Evolutionary conservation across 164 flowering plant genomes (phyloP), one percentile per base, ranked within the genome.

Genomic region (Sextonia rubra): DNA sequence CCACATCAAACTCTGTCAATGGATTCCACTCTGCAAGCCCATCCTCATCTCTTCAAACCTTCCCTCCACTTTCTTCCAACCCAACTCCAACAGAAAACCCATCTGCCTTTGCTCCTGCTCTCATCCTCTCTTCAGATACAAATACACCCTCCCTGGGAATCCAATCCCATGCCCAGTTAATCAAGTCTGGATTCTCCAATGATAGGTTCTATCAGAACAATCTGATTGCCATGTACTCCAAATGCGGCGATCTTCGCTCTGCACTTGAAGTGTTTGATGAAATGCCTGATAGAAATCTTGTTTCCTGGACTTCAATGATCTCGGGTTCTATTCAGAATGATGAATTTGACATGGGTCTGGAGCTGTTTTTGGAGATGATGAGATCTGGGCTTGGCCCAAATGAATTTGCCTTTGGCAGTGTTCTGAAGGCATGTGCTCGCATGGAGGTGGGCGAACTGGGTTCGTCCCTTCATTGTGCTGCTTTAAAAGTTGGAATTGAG

Each of bases 251-350:
- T 65, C 63, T 86, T 8, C 30, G 9, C 24, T 20, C 71, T 63
- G 86, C 82, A 4, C 58, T 83, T 20, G 80, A 80, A 76, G 76
- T 86, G 80, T 87, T 87, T 72, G 86, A 83, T 61, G 84, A 82
- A 79, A 87, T 87, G 88, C 67, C 77, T 67, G 76, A 75, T 0
- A 77, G 79, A 75, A 89, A 85, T 68, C 71, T 85, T 70, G 86
- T 87, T 69, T 83, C 91, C 49, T 84, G 91, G 90, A 85, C 88
- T 67, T 74, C 84, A 49, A 56, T 83, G 15, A 76, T 85, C 47
- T 84, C 86, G 3, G 85, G 83, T 44, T 72, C 81, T 4, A 25
- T 79, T 67, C 84, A 80, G 30, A 71, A 74, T 75, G 84, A 79
- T 44, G 83, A 85, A 14, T 68, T 72, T 66, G 81, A 80, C 55